These are phyloP conservation scores for Plasmodium gonderi DNA, from an alignment of 169 alveolate genomes.

Conservation along the genomic window DNA sequence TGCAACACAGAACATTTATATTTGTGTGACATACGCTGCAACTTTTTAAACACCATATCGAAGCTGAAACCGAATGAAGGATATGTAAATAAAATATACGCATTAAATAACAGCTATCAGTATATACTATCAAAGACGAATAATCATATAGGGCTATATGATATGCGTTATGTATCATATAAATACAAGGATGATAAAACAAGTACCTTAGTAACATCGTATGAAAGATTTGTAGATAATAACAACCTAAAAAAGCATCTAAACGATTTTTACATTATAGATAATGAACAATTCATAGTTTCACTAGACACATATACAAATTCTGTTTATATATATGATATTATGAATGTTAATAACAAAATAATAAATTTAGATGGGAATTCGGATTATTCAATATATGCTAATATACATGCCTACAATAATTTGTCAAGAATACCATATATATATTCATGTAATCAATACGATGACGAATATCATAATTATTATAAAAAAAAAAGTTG, in stretches of 20 bases:
- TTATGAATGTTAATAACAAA: constrained; percentile 27
- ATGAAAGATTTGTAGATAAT: constrained; percentile 73
- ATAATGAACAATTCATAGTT: constrained; percentile 70
- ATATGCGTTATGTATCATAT: constrained; percentile 48
- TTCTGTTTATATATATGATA: constrained; percentile 69
- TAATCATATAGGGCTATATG: constrained; percentile 76
- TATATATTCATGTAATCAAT: constrained; percentile 18
- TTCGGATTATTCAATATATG: constrained; percentile 35
- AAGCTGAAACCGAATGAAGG: constrained; percentile 73
- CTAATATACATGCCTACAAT: constrained; percentile 12
- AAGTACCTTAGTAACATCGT: constrained; percentile 33
- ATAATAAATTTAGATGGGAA: constrained; percentile 57
- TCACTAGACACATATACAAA: constrained; percentile 70
- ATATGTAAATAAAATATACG: constrained; percentile 65
- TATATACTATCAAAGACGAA: constrained; percentile 70
- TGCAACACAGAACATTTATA: constrained; percentile 70
- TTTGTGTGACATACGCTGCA: constrained; percentile 68
- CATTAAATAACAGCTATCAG: constrained; percentile 74
- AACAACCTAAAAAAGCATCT: constrained; percentile 71
- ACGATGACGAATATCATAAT: constrained; percentile 62
- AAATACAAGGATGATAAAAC: constrained; percentile 65
- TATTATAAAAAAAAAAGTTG: constrained; percentile 41
- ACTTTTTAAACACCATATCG: constrained; percentile 74
- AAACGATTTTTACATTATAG: constrained; percentile 75
- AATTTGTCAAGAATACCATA: constrained; percentile 73